Evolutionary conservation across 1,284 basidiomycete species (phyloP), one percentile per base, ranked within the genome.

Genomic region (Austropuccinia psidii): DNA sequence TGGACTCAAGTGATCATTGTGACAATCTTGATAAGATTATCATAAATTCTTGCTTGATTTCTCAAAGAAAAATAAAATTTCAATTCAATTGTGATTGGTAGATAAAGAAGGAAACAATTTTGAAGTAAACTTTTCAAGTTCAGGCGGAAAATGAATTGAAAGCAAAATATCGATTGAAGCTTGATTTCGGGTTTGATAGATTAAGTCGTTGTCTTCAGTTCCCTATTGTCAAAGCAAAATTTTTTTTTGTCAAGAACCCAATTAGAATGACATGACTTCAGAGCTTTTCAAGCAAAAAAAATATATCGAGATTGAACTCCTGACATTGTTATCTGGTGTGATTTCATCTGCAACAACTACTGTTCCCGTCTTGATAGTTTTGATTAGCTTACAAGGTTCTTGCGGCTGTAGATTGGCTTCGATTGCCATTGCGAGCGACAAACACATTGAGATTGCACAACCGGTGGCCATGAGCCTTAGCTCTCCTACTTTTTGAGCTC

Each of bases 121-220:
- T 21, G 47, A 50, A 21, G 47, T 27, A n/a, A 50, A 7, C 21
- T 27, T 50, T 50, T n/a, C 21, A 21, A 21, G 47, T 21, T n/a
- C 8, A 50, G 47, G 21, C 29, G 21, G 8, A 50, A 50, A 27
- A 21, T n/a, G 29, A 27, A 69, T 60, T 19, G 31, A 17, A 29
- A 69, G 24, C 17, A 35, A 29, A 24, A 69, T 69, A 58, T 69
- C 55, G 21, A 69, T 45, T 19, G 67, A 69, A 31, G 54, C 67
- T 60, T 69, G 67, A 19, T 58, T 69, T 0, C 67, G 54, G 37
- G 67, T 69, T 69, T 69, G 67, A 43, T 69, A 69, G 39, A 69
- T 39, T 39, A 60, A 57, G 24, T 69, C 67, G 11, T 52, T 37
- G 13, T 69, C 67, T 13, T 19, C 15, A 11, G 29, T 45, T 33